Percentiles rank a stretch among this genome's conserved stretches.
Conservation (phyloP, 1,284 basidiomycete species). For the Microbotryum intermedium region DNA sequence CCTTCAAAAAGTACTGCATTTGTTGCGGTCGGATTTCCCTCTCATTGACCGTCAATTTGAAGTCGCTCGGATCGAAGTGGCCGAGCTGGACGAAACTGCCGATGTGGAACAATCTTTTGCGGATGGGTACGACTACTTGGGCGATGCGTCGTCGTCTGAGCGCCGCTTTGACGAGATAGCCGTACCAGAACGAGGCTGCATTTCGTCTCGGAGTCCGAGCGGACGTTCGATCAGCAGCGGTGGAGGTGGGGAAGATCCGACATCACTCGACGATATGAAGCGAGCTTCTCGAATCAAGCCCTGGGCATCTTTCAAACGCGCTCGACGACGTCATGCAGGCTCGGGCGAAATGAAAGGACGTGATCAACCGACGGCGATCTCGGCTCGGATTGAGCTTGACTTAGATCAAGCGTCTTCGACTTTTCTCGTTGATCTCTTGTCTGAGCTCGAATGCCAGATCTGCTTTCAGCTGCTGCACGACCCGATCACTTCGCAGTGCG, state of each 20-base stretch:
- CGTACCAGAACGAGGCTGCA: too few relatives aligned
- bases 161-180: too few relatives aligned
- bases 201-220: not conserved
- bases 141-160: too few relatives aligned
- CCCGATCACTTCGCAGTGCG: slow-evolving; percentile 85
- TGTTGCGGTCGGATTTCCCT: slow-evolving; percentile 8
- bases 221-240: slow-evolving; percentile 17
- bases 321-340: not conserved
- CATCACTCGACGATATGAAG: slow-evolving; percentile 12
- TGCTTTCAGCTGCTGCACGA: slow-evolving; percentile 75
- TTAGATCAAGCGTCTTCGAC: not conserved
- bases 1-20: too few relatives aligned
- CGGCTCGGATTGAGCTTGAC: not conserved
- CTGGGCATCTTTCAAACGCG: slow-evolving; percentile 7
- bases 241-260: slow-evolving; percentile 18
- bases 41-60: not conserved
- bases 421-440: slow-evolving; percentile 48
- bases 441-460: slow-evolving; percentile 79
- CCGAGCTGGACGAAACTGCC: not conserved
- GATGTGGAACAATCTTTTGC: not conserved
- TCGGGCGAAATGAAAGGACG: not conserved
- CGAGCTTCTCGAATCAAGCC: not conserved
- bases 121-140: not conserved
- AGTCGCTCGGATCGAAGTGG: not conserved
- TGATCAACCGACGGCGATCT: not conserved